phyloP scores from a whole-genome alignment of 345 rosid genomes.

The Erysimum cheiranthoides region DNA sequence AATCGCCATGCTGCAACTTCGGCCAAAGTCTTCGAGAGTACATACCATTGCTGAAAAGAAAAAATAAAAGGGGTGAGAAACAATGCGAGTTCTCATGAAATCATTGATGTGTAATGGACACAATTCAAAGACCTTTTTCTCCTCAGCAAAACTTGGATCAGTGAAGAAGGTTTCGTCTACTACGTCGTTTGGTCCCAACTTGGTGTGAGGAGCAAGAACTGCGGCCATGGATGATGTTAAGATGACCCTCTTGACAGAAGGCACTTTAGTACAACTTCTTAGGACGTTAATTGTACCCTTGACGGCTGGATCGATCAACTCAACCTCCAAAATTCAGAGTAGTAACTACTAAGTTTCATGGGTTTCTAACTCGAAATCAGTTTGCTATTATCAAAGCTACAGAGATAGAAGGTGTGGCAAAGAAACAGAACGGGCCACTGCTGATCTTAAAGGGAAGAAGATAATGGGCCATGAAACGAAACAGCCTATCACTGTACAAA shows the following conservation, averaged over 20 bases:
- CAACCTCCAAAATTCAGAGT: conserved; percentile 23
- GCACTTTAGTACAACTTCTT: conserved; percentile 50
- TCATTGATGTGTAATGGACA: conserved; percentile 11
- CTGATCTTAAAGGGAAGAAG: too few species aligned
- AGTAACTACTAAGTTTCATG: background rate
- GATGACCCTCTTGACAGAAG: conserved; percentile 56
- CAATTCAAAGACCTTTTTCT: conserved; percentile 33
- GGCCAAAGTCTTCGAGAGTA: conserved; percentile 52
- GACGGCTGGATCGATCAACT: conserved; percentile 56
- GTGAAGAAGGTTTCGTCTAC: conserved; percentile 59
- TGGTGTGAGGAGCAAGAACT: conserved; percentile 37
- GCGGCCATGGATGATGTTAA: conserved; percentile 58
- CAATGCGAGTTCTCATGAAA: background rate
- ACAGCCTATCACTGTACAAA: too few species aligned
- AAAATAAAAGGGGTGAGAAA: background rate
- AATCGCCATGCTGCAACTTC: conserved; percentile 59
- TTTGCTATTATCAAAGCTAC: too few species aligned
- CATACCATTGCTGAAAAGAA: conserved; percentile 48
- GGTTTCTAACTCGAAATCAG: background rate
- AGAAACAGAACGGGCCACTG: too few species aligned
- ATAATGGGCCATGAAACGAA: too few species aligned
- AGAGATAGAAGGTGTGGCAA: too few species aligned
- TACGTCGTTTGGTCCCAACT: conserved; percentile 38
- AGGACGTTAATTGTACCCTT: conserved; percentile 62
- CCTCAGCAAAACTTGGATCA: conserved; percentile 44